A percentile compares a stretch with the other conserved stretches of the same genome.
These are phyloP conservation scores for Saussurea involucrata DNA, from an alignment of 129 eudicot species.

Conservation along the genomic window DNA sequence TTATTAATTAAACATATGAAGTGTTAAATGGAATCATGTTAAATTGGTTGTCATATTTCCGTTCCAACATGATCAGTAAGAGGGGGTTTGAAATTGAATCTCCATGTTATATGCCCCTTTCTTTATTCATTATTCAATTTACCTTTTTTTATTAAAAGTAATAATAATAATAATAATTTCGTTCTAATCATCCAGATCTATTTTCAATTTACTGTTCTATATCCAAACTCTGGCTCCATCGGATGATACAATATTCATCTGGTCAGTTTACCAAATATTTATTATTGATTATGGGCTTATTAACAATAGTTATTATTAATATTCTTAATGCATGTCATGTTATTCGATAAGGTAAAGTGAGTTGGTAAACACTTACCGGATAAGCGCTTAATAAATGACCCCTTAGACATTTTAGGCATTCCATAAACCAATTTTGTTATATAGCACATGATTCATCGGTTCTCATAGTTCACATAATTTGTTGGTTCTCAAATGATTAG, in stretches of 20 bases:
- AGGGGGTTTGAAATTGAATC: slow-evolving; percentile 13
- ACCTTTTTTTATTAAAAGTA: not conserved
- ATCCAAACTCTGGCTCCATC: not conserved
- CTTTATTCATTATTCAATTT: slow-evolving; percentile 8
- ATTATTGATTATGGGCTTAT: too few relatives aligned
- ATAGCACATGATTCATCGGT: too few relatives aligned
- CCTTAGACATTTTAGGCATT: too few relatives aligned
- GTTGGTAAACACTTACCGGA: too few relatives aligned
- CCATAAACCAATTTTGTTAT: too few relatives aligned
- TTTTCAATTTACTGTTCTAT: slow-evolving; percentile 6
- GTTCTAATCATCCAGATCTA: not conserved
- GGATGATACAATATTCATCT: not conserved
- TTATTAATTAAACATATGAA: not conserved
- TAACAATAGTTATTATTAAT: too few relatives aligned
- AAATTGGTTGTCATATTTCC: not conserved
- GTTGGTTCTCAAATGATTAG: too few relatives aligned
- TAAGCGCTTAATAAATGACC: too few relatives aligned
- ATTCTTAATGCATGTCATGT: too few relatives aligned
- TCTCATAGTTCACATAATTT: too few relatives aligned
- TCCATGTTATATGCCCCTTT: slow-evolving; percentile 26
- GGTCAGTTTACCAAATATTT: too few relatives aligned
- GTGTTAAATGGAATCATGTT: not conserved
- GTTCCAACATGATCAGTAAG: not conserved
- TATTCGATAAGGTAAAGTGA: too few relatives aligned
- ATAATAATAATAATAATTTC: not conserved